Percentiles rank a stretch among this genome's conserved stretches.
phyloP scores from a whole-genome alignment of 2,329 filamentous ascomycete genomes.

The Westerdykella sp. region DNA sequence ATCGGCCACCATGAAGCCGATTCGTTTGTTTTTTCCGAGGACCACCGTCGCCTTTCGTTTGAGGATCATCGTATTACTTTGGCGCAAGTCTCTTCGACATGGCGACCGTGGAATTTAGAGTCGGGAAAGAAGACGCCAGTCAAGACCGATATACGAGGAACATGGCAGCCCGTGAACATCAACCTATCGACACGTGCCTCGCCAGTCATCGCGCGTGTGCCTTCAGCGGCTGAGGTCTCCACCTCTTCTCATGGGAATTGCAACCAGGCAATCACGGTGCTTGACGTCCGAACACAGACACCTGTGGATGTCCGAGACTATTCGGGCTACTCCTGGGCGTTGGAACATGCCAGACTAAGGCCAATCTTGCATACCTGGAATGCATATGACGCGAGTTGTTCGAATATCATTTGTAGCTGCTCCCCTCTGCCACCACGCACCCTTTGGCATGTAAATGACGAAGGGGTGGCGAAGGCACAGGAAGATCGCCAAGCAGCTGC shows the following conservation, averaged over 20 bases:
- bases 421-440: constrained; percentile 20
- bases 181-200: constrained; percentile 3
- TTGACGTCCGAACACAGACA: constrained; percentile 14
- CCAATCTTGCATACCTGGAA: constrained; percentile 21
- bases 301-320: constrained; percentile 4
- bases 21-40: constrained; percentile 51
- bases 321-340: constrained; percentile 15
- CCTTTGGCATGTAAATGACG: constrained; percentile 20
- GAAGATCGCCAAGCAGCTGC: constrained; percentile 44
- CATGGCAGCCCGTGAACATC: constrained; percentile 8
- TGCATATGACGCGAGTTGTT: not conserved
- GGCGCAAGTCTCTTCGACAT: constrained; percentile 39
- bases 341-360: constrained; percentile 13
- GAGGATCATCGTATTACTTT: constrained; percentile 43
- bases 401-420: constrained; percentile 14
- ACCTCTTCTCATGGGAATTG: constrained; percentile 6
- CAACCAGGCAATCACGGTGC: constrained; percentile 12
- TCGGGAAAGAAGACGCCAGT: constrained; percentile 1
- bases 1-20: constrained; percentile 45
- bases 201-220: constrained; percentile 4
- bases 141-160: constrained; percentile 4
- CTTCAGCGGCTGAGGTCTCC: not conserved
- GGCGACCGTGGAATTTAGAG: constrained; percentile 24
- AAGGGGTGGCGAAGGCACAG: constrained; percentile 15
- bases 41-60: constrained; percentile 42